A percentile compares a stretch with the other conserved stretches of the same genome.
phyloP scores from a whole-genome alignment of 495 filamentous ascomycete genomes.

The Echria macrotheca region DNA sequence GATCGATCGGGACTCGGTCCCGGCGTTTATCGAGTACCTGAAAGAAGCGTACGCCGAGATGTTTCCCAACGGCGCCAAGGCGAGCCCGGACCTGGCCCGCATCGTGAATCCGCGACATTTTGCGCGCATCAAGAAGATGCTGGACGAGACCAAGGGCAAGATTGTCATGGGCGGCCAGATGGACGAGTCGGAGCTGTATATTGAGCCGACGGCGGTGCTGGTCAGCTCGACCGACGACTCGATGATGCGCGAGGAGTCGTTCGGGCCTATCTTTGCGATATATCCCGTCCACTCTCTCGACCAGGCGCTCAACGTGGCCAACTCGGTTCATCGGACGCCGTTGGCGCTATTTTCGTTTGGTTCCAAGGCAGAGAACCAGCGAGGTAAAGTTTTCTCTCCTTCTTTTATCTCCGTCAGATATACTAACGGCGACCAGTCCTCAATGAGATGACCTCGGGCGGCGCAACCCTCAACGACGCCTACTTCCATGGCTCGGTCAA shows the following conservation, averaged over 20 bases:
- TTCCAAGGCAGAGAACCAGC: constrained; percentile 63
- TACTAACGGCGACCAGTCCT: constrained; percentile 43
- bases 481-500: constrained; percentile 73
- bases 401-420: background rate
- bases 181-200: constrained; percentile 71
- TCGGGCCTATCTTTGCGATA: constrained; percentile 83
- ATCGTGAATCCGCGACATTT: constrained; percentile 78
- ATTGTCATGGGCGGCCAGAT: constrained; percentile 79
- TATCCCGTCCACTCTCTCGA: constrained; percentile 69
- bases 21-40: constrained; percentile 68
- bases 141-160: constrained; percentile 75
- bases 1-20: constrained; percentile 67
- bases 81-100: constrained; percentile 65
- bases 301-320: constrained; percentile 72
- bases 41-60: constrained; percentile 68
- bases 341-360: constrained; percentile 83
- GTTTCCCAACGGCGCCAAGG: constrained; percentile 75
- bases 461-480: constrained; percentile 75
- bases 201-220: constrained; percentile 79
- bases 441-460: constrained; percentile 63
- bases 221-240: constrained; percentile 71
- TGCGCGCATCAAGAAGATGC: constrained; percentile 78
- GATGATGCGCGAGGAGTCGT: constrained; percentile 74
- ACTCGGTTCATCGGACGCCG: constrained; percentile 71
- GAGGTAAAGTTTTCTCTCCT: constrained; percentile 39